Base-by-base conservation (phyloP, 2,329 filamentous ascomycete genomes). In the Pseudocercospora fijiensis region DNA sequence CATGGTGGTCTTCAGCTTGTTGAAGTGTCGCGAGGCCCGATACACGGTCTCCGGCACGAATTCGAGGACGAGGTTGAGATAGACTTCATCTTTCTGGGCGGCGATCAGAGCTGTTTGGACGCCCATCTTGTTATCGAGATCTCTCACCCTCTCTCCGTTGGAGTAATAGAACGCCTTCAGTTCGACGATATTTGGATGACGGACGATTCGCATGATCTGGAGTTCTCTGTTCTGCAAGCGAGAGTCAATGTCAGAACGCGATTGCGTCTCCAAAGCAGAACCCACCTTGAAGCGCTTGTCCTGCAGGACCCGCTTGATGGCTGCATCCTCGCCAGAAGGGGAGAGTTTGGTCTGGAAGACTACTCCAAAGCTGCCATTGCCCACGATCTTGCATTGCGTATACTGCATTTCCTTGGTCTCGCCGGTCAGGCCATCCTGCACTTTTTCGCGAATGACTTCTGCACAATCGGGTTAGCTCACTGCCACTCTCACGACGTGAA, bases 1-100 rank as follows among this genome's bases (percentile, higher is more conserved):
- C 95, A 99, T 99, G 59, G 94, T 97, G 6, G 93, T 96, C 88
- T 98, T 99, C 89, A 98, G 90, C 84, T 99, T 99, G 85, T 96
- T 98, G 86, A 99, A 99, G 82, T 97, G 98, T 74, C 95, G 89
- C 68, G 95, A 98, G 49, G 95, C 95, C 75, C 95, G 89, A 80
- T 99, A 99, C 58, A 99, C 95, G 11, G 95, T 99, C 83, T 99
- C 95, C 57, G 95, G 95, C 57, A 99, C 95, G 74, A 92, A 99
- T 78, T 99, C 95, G 78, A 98, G 92, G 58, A 99, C 94, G 66
- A 99, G 86, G 76, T 99, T 99, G 71, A 99, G 88, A 79, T 98
- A 99, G 41, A 99, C 95, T 81, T 99, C 95, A 79, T 99, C 95
- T 83, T 97, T 77, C 76, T 78, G 71, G 67, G 71, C 71, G 65